Evolutionary conservation across 2,329 filamentous ascomycete species (phyloP).

Genomic region (Triangularia setosa): DNA sequence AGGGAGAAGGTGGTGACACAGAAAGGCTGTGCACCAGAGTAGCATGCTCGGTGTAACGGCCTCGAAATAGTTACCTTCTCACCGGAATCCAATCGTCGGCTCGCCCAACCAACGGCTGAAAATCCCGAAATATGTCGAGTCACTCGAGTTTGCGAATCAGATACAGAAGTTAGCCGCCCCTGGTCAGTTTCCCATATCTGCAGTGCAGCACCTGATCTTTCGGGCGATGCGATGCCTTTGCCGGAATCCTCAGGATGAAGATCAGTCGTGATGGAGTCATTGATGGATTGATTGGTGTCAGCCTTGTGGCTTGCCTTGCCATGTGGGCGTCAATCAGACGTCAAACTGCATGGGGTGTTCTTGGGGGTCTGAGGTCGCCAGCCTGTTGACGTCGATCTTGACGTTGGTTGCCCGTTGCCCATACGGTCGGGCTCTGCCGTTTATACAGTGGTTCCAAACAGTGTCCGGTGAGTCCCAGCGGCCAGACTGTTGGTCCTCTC

Average conservation of each 20-base stretch:
- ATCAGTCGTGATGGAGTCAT: background rate
- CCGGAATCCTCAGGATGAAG: background rate
- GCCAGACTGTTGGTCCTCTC: background rate
- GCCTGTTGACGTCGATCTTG: background rate
- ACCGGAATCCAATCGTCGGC: conserved; percentile 1
- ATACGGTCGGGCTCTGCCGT: background rate
- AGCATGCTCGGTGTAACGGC: conserved; percentile 2
- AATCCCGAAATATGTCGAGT: background rate
- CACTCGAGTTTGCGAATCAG: background rate
- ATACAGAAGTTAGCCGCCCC: background rate
- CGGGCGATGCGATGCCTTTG: background rate
- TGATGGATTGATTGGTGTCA: background rate
- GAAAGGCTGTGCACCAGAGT: conserved; percentile 1
- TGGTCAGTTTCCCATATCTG: background rate
- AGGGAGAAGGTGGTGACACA: background rate
- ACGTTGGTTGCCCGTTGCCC: background rate
- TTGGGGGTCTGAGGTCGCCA: background rate
- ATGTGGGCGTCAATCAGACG: background rate
- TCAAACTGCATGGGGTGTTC: background rate
- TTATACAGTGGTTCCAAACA: background rate
- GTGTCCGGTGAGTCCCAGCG: background rate
- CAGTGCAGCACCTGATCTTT: background rate
- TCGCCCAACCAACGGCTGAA: background rate
- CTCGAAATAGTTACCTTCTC: conserved; percentile 4
- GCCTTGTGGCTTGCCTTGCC: conserved; percentile 4